Evolutionary conservation across 139 green algal species (phyloP).

Genomic region (Picochlorum sp.): DNA sequence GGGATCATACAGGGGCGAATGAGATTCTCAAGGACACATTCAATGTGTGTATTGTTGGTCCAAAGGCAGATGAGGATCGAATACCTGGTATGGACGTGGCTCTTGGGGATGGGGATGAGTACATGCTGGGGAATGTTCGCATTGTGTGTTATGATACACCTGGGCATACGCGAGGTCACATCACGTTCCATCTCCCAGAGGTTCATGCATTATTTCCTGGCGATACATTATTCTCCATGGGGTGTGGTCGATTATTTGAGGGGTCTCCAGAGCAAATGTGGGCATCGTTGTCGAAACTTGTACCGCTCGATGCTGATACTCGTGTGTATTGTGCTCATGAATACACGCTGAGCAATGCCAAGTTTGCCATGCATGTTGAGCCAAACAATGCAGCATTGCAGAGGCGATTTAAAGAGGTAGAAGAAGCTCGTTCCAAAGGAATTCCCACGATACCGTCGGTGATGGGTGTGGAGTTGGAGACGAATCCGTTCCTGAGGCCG

Average conservation of each 20-base stretch:
- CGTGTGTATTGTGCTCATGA: conserved; percentile 76
- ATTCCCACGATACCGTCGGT: conserved; percentile 65
- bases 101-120: conserved; percentile 54
- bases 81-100: conserved; percentile 79
- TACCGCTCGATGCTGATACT: conserved; percentile 55
- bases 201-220: conserved; percentile 34
- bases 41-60: conserved; percentile 43
- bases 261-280: conserved; percentile 71
- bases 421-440: conserved; percentile 33
- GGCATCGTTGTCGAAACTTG: conserved; percentile 66
- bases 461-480: conserved; percentile 69
- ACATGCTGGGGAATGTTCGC: conserved; percentile 39
- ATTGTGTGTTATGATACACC: conserved; percentile 68
- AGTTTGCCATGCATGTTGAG: conserved; percentile 63
- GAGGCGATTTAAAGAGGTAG: conserved; percentile 44
- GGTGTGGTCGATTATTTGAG: conserved; percentile 87
- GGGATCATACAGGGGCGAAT: conserved; percentile 33
- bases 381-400: conserved; percentile 50
- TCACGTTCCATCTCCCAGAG: conserved; percentile 62
- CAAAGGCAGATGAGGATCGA: conserved; percentile 45
- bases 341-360: conserved; percentile 54
- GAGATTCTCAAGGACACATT: conserved; percentile 33
- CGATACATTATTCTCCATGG: conserved; percentile 86
- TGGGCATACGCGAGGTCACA: conserved; percentile 82
- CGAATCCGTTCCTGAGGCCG: conserved; percentile 84